A percentile compares a stretch with the other conserved stretches of the same genome.
Conservation (phyloP, 2,329 filamentous ascomycete genomes). For the Penicillium sp. region DNA sequence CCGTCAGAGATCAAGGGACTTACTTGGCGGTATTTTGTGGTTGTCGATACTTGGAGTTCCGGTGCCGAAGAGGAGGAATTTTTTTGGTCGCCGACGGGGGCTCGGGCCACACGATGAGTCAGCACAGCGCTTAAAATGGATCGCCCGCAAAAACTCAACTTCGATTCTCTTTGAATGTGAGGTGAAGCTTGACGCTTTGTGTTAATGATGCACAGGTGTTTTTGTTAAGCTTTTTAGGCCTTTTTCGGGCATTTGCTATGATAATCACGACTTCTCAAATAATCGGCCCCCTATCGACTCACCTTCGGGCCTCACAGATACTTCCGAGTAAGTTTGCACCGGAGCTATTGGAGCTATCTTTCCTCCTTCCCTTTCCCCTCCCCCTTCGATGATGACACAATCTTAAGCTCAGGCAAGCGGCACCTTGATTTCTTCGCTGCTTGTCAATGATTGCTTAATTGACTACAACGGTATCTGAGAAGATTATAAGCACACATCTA, state of each 20-base stretch:
- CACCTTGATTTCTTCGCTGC: slow-evolving; percentile 53
- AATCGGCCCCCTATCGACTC: slow-evolving; percentile 3
- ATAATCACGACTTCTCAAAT: background rate
- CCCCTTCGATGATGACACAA: slow-evolving; percentile 47
- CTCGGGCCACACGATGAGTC: slow-evolving; percentile 25
- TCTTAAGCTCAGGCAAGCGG: slow-evolving; percentile 46
- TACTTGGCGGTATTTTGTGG: slow-evolving; percentile 26
- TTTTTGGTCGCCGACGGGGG: slow-evolving; percentile 23
- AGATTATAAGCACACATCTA: slow-evolving; percentile 31
- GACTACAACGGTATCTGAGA: slow-evolving; percentile 99
- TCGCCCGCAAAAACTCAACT: slow-evolving; percentile 14
- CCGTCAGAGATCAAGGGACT: slow-evolving; percentile 12
- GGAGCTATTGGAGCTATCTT: slow-evolving; percentile 9
- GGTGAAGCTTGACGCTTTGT: slow-evolving; percentile 1
- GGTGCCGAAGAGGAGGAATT: slow-evolving; percentile 25
- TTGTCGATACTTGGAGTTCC: slow-evolving; percentile 13
- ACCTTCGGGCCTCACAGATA: slow-evolving; percentile 1
- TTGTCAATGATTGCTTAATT: slow-evolving; percentile 57
- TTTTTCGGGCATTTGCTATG: background rate
- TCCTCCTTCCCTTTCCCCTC: slow-evolving; percentile 15
- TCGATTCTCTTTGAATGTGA: background rate
- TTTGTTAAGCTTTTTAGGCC: slow-evolving; percentile 1
- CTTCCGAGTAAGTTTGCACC: slow-evolving; percentile 19
- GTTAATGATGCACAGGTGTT: slow-evolving; percentile 6
- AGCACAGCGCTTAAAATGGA: slow-evolving; percentile 19